Conservation (phyloP, 2,329 filamentous ascomycete species). For the Colletotrichum tanaceti region DNA sequence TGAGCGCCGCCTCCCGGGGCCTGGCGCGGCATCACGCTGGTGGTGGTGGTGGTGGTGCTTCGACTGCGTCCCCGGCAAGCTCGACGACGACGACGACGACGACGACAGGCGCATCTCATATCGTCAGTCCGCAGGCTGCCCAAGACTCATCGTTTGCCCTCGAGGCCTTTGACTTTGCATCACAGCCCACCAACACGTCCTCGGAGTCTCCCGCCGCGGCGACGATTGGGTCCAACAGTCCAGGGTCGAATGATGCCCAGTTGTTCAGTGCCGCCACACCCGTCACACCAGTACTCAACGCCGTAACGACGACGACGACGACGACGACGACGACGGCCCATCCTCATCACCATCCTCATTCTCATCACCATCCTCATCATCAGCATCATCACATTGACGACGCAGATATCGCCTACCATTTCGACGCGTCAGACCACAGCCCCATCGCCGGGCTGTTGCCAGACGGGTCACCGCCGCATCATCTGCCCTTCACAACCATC, state of each 20-base stretch:
- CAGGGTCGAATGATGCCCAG: not conserved
- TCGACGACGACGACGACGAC: not conserved
- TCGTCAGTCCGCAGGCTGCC: not conserved
- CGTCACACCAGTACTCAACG: not conserved
- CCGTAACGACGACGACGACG: not conserved
- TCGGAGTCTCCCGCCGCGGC: constrained; percentile 9
- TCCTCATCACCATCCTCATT: too few species aligned
- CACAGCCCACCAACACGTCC: constrained; percentile 9
- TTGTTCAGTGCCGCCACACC: not conserved
- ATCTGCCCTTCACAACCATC: not conserved
- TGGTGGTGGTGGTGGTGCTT: not conserved
- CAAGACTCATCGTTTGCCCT: not conserved
- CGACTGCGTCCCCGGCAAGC: not conserved
- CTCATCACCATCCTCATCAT: too few species aligned
- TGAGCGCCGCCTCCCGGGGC: not conserved
- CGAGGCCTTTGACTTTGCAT: constrained; percentile 12
- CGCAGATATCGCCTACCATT: not conserved
- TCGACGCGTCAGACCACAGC: not conserved
- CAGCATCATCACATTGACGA: not conserved
- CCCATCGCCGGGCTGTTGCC: not conserved
- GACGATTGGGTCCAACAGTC: constrained; percentile 2
- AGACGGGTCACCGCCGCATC: not conserved
- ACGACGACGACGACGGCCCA: too few species aligned
- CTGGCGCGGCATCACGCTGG: not conserved
- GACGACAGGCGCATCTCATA: not conserved